Evolutionary conservation across 23 red algal genomes (phyloP), one percentile per base, ranked within the genome.

Genomic region (Cyanidiococcus yangmingshanensis): DNA sequence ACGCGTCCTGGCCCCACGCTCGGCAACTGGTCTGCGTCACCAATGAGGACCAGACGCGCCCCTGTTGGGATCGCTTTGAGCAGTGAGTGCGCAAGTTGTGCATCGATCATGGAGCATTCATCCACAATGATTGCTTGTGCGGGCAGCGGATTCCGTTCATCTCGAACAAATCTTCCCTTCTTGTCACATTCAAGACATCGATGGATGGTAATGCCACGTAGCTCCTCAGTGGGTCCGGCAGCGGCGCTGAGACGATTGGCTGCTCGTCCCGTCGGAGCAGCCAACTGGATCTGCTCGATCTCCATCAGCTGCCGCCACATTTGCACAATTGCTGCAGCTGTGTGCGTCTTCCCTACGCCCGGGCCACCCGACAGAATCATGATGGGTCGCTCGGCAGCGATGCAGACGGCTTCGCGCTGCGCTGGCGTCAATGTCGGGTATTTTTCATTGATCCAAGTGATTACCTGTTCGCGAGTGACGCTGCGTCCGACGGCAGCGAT

Each of bases 1-100:
- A 81, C 78, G 17, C 68, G 78, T 32, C 78, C 78, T 41, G 78
- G 78, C 1, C 78, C 78, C 30, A 81, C 78, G 67, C 78, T 81
- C 16, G 78, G 54, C 45, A 81, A 41, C 78, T 81, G 78, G 68
- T 41, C 59, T 58, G 39, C 68, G 50, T 81, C 78, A 41, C 78
- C 78, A 26, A 81, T 81, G 58, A 81, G 68, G 39, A 81, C 38
- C 7, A 81, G 3, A 12, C 68, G 59, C n/a, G 78, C 39, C 38
- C 37, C 2, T 38, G 29, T 38, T 12, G 27, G 40, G 17, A 81
- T 31, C 38, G 78, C 78, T 39, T 31, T 37, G 45, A 81, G 39
- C 7, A 81, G 68, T 2, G 78, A 15, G 7, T 29, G 39, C 12
- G 45, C 39, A 40, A 81, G 59, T 35, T 59, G 39, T 0, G 59